Percentiles rank a stretch among this genome's conserved stretches.
Evolutionary conservation across 2,329 filamentous ascomycete genomes (phyloP).

Genomic region (Ophiostoma perfectum): DNA sequence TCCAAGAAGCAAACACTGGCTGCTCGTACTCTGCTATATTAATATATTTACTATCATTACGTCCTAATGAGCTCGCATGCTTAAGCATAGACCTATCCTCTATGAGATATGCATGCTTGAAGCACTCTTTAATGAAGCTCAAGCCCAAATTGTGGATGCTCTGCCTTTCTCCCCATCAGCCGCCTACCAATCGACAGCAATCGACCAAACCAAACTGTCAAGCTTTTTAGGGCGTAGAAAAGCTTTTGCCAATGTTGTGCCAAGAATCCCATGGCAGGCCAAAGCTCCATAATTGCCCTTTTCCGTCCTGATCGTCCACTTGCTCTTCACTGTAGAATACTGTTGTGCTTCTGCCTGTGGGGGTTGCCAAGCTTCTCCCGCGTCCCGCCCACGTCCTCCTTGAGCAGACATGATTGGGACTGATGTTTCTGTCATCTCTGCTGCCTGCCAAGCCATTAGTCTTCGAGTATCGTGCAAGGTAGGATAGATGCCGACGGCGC

Average conservation of each 20-base stretch:
- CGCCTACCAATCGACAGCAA: neutral
- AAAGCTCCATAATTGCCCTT: conserved; percentile 3
- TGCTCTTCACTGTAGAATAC: neutral
- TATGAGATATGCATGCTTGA: neutral
- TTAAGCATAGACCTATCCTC: too few species aligned
- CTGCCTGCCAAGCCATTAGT: too few species aligned
- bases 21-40: too few species aligned
- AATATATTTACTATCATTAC: too few species aligned
- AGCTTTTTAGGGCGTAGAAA: conserved; percentile 4
- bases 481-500: too few species aligned
- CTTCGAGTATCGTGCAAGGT: too few species aligned
- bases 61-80: too few species aligned
- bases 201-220: neutral
- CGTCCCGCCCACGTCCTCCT: neutral
- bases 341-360: neutral
- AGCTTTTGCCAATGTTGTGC: conserved; percentile 10
- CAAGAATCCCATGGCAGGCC: neutral
- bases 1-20: neutral
- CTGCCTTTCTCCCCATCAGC: too few species aligned
- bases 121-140: neutral
- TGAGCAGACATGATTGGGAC: neutral
- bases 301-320: conserved; percentile 5
- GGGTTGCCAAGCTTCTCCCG: conserved; percentile 12
- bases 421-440: neutral
- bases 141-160: too few species aligned